Evolutionary conservation across 2,329 filamentous ascomycete genomes (phyloP).

Genomic region (Fusarium sp.): DNA sequence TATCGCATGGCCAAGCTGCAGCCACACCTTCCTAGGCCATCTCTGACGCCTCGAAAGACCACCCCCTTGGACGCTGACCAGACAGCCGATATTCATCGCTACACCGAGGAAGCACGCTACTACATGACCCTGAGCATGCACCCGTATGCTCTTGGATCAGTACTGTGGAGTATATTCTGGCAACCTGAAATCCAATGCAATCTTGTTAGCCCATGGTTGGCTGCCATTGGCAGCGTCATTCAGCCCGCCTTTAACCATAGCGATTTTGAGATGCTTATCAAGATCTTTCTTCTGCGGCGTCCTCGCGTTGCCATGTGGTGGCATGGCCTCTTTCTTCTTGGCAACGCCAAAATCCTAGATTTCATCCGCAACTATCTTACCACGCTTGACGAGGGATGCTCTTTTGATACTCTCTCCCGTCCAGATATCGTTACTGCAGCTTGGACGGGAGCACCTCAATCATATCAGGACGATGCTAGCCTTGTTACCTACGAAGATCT

Average conservation of each 20-base stretch:
- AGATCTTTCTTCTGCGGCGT: conserved; percentile 45
- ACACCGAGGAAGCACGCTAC: conserved; percentile 42
- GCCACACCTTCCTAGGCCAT: conserved; percentile 41
- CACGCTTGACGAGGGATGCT: conserved; percentile 46
- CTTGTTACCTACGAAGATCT: conserved; percentile 30
- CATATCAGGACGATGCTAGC: conserved; percentile 40
- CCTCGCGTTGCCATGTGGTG: conserved; percentile 49
- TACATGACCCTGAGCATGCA: conserved; percentile 52
- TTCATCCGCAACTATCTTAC: conserved; percentile 44
- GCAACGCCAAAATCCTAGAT: conserved; percentile 37
- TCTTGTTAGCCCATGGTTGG: conserved; percentile 49
- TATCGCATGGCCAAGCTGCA: conserved; percentile 47
- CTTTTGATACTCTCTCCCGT: conserved; percentile 43
- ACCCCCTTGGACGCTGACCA: conserved; percentile 19
- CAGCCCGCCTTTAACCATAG: conserved; percentile 35
- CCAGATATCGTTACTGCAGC: conserved; percentile 47
- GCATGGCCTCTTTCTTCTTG: conserved; percentile 48
- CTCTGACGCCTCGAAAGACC: conserved; percentile 18
- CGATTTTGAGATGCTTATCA: conserved; percentile 44
- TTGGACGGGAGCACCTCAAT: conserved; percentile 46
- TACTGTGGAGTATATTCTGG: conserved; percentile 52
- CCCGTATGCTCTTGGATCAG: conserved; percentile 43
- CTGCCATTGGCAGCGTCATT: conserved; percentile 42
- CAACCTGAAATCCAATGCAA: conserved; percentile 50
- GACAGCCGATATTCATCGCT: conserved; percentile 32